phyloP scores from a whole-genome alignment of 2,329 filamentous ascomycete species.

The Fusarium annulatum region DNA sequence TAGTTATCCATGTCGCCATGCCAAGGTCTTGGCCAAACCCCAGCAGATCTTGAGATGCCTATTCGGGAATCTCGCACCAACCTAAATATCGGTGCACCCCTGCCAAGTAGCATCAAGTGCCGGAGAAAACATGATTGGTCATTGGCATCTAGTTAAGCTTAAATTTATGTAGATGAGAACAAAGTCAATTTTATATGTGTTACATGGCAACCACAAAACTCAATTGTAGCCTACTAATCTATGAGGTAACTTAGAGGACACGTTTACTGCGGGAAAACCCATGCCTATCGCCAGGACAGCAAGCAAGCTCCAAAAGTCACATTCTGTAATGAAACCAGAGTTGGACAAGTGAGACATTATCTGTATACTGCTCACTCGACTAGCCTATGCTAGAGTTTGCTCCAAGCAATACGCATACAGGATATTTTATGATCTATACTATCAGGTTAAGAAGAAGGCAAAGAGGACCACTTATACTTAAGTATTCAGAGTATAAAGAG shows the following conservation, averaged over 20 bases:
- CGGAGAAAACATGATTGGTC: conserved; percentile 8
- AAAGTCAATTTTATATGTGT: neutral
- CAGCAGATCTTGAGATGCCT: neutral
- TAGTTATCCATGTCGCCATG: neutral
- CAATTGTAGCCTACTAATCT: neutral
- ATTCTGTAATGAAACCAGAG: neutral
- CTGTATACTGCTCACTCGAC: neutral
- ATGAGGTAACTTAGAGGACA: neutral
- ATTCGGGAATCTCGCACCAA: neutral
- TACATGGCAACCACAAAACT: neutral
- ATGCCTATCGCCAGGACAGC: neutral
- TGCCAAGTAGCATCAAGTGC: neutral
- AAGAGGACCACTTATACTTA: neutral
- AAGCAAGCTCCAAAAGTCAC: neutral
- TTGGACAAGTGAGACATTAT: neutral
- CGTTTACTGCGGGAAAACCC: neutral
- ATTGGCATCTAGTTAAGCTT: neutral
- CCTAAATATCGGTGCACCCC: neutral
- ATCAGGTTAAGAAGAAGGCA: neutral
- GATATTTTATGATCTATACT: conserved; percentile 5
- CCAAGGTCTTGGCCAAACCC: conserved; percentile 21
- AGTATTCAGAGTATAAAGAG: neutral
- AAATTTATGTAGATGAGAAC: neutral
- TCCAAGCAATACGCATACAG: neutral
- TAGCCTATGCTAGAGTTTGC: neutral